Evolutionary conservation across 2,329 filamentous ascomycete species (phyloP).

Genomic region (Pyricularia sp.): DNA sequence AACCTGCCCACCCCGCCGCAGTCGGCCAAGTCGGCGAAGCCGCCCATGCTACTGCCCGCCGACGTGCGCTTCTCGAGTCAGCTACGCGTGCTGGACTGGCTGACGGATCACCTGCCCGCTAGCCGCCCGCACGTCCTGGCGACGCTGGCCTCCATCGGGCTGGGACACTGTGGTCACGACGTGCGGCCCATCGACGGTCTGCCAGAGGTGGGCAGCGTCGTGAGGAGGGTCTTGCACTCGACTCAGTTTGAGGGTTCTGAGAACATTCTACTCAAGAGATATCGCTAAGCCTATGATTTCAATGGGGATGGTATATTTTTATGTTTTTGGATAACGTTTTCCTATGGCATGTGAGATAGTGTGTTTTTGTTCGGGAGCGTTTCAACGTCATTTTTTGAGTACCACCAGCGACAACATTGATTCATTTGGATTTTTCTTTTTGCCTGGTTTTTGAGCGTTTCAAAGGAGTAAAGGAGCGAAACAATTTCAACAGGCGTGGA

Average conservation of each 20-base stretch:
- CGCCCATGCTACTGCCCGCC: conserved; percentile 8
- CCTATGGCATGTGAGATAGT: background rate
- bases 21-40: background rate
- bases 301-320: background rate
- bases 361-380: background rate
- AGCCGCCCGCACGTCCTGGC: conserved; percentile 8
- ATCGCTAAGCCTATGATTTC: conserved; percentile 1
- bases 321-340: background rate
- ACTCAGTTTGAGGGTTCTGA: conserved; percentile 8
- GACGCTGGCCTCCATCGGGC: conserved; percentile 10
- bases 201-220: conserved; percentile 9
- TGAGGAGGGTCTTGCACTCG: conserved; percentile 7
- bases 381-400: background rate
- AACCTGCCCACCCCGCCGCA: background rate
- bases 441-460: background rate
- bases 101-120: conserved; percentile 8
- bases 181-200: conserved; percentile 11
- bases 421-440: background rate
- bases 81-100: conserved; percentile 11
- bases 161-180: conserved; percentile 12
- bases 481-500: background rate
- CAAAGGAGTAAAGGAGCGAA: background rate
- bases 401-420: background rate
- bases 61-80: conserved; percentile 12
- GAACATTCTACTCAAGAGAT: conserved; percentile 8